Conservation (phyloP, 306 rosid species). For the Quercus rubra region DNA sequence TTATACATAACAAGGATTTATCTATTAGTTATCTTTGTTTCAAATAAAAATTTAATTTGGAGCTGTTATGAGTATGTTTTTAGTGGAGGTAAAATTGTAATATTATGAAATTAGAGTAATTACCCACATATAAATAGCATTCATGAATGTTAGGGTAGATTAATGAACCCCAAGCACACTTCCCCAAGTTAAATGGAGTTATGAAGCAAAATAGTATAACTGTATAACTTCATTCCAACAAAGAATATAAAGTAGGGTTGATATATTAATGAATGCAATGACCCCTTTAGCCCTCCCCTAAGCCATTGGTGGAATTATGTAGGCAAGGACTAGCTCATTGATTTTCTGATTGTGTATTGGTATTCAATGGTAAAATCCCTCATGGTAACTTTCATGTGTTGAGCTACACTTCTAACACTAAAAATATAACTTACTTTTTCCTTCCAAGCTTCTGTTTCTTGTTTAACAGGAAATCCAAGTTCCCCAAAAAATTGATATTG, state of each 20-base stretch:
- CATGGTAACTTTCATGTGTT: background rate
- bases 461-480: slow-evolving; percentile 58
- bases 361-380: slow-evolving; percentile 4
- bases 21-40: too few relatives aligned
- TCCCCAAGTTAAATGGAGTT: too few relatives aligned
- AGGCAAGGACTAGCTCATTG: background rate
- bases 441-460: slow-evolving; percentile 77
- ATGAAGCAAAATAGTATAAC: too few relatives aligned
- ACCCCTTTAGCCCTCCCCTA: background rate
- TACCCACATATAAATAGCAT: too few relatives aligned
- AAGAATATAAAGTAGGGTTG: background rate
- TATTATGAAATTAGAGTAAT: too few relatives aligned
- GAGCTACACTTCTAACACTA: background rate
- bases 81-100: too few relatives aligned
- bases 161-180: too few relatives aligned
- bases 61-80: too few relatives aligned
- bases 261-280: background rate
- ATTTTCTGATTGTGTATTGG: background rate
- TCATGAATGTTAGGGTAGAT: too few relatives aligned
- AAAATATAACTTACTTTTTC: slow-evolving; percentile 61
- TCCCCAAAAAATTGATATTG: slow-evolving; percentile 53
- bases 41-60: too few relatives aligned
- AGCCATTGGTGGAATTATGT: background rate
- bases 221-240: background rate
- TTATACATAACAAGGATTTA: too few relatives aligned